These are phyloP conservation scores for Lumnitzera racemosa DNA, from an alignment of 345 rosid genomes.

Conservation along the genomic window DNA sequence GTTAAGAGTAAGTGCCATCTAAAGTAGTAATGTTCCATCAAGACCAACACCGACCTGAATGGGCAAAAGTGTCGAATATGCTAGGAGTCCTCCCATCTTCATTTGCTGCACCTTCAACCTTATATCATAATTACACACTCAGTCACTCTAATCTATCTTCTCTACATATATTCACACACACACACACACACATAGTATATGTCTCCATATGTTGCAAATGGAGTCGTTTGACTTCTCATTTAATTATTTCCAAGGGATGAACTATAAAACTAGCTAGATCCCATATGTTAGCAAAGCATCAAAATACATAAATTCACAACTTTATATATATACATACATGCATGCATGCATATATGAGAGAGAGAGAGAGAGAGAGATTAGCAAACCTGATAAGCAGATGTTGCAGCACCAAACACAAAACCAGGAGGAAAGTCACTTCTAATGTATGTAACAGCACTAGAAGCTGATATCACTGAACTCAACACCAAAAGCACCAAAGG, in stretches of 20 bases:
- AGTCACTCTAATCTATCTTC: not conserved
- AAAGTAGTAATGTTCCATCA: not conserved
- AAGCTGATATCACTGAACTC: slow-evolving; percentile 1
- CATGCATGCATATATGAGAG: too few species aligned
- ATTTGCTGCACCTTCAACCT: slow-evolving; percentile 44
- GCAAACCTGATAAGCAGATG: slow-evolving; percentile 25
- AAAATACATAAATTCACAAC: not conserved
- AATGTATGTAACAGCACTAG: slow-evolving; percentile 9
- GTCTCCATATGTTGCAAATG: too few species aligned
- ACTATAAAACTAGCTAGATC: too few species aligned
- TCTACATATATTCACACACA: not conserved
- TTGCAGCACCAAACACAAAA: slow-evolving; percentile 21
- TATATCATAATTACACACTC: not conserved
- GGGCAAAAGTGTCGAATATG: slow-evolving; percentile 32
- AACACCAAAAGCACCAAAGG: slow-evolving; percentile 4
- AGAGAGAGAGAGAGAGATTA: not conserved
- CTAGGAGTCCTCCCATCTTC: slow-evolving; percentile 44
- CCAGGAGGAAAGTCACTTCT: slow-evolving; percentile 21
- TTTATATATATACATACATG: not conserved
- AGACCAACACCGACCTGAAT: slow-evolving; percentile 18
- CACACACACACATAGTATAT: too few species aligned
- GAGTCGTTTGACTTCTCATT: too few species aligned
- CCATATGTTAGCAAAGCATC: not conserved
- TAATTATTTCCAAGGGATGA: too few species aligned
- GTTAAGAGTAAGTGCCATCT: too few species aligned